These are phyloP conservation scores for Suillus ampliporus DNA, from an alignment of 768 basidiomycete species.

Conservation along the genomic window DNA sequence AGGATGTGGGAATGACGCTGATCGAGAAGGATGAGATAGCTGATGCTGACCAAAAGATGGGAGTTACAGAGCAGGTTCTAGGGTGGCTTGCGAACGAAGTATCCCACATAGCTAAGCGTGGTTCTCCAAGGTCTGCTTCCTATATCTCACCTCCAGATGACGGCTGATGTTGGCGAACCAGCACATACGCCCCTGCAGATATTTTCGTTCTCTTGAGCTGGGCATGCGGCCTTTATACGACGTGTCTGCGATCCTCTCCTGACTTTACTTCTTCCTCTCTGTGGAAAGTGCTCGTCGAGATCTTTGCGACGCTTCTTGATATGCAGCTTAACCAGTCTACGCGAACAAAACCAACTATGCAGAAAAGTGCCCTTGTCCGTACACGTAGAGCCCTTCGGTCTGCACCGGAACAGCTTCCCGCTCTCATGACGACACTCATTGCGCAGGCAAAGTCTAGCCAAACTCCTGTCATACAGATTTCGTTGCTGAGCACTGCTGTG, in stretches of 20 bases:
- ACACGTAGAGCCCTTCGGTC: slow-evolving; percentile 72
- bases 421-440: slow-evolving; percentile 60
- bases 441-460: slow-evolving; percentile 54
- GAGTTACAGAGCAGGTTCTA: slow-evolving; percentile 71
- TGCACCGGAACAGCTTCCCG: slow-evolving; percentile 54
- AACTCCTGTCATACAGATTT: slow-evolving; percentile 44
- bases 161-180: slow-evolving; percentile 20
- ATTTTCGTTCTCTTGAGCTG: slow-evolving; percentile 75
- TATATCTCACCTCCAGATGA: background rate
- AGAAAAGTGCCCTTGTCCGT: slow-evolving; percentile 63
- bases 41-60: slow-evolving; percentile 51
- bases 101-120: slow-evolving; percentile 56
- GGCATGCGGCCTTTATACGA: slow-evolving; percentile 66
- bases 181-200: slow-evolving; percentile 63
- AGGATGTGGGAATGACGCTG: slow-evolving; percentile 66
- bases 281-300: slow-evolving; percentile 59
- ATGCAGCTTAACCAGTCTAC: slow-evolving; percentile 56
- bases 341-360: slow-evolving; percentile 61
- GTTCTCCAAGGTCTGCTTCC: slow-evolving; percentile 57
- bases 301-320: slow-evolving; percentile 67
- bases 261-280: slow-evolving; percentile 51
- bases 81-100: slow-evolving; percentile 80
- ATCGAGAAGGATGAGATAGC: slow-evolving; percentile 65
- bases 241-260: slow-evolving; percentile 50
- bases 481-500: slow-evolving; percentile 71